These are phyloP conservation scores for Termitomyces sp. DNA, from an alignment of 768 basidiomycete species.

Conservation along the genomic window DNA sequence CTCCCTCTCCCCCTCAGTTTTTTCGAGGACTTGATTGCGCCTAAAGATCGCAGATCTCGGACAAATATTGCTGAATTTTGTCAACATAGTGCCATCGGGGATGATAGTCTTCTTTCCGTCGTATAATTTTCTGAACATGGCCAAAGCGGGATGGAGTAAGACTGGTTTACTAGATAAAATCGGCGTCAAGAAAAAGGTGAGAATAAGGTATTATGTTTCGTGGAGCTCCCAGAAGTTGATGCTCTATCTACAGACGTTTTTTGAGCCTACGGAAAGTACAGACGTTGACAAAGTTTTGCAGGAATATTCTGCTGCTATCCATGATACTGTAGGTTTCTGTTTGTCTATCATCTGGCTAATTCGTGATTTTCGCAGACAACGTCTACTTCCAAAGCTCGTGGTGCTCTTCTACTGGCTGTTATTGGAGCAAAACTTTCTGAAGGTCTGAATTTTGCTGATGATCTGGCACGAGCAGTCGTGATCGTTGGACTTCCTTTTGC, in stretches of 20 bases:
- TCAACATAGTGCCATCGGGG: slow-evolving; percentile 75
- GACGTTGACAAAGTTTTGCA: slow-evolving; percentile 73
- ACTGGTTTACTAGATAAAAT: slow-evolving; percentile 61
- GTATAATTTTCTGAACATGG: slow-evolving; percentile 71
- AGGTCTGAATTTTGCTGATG: slow-evolving; percentile 74
- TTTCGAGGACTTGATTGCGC: not conserved
- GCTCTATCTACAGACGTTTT: slow-evolving; percentile 61
- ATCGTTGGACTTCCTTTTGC: slow-evolving; percentile 92
- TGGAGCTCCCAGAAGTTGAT: not conserved
- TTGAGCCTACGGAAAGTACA: slow-evolving; percentile 71
- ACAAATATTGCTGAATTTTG: slow-evolving; percentile 75
- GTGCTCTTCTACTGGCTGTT: slow-evolving; percentile 88
- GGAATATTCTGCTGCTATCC: slow-evolving; percentile 58
- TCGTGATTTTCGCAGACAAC: slow-evolving; percentile 1
- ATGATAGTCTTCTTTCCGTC: slow-evolving; percentile 95
- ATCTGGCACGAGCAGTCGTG: slow-evolving; percentile 80
- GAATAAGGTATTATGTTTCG: slow-evolving; percentile 4
- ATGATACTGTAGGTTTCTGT: slow-evolving; percentile 8
- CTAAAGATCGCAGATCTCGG: slow-evolving; percentile 76
- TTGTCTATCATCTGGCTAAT: not conserved
- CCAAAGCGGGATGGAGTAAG: slow-evolving; percentile 61
- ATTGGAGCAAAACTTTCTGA: slow-evolving; percentile 98
- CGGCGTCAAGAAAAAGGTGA: slow-evolving; percentile 67
- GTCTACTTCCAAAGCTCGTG: slow-evolving; percentile 33
- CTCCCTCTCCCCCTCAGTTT: not conserved